Evolutionary conservation across 129 eudicot species (phyloP).

Genomic region (Chrysanthemum seticuspe): DNA sequence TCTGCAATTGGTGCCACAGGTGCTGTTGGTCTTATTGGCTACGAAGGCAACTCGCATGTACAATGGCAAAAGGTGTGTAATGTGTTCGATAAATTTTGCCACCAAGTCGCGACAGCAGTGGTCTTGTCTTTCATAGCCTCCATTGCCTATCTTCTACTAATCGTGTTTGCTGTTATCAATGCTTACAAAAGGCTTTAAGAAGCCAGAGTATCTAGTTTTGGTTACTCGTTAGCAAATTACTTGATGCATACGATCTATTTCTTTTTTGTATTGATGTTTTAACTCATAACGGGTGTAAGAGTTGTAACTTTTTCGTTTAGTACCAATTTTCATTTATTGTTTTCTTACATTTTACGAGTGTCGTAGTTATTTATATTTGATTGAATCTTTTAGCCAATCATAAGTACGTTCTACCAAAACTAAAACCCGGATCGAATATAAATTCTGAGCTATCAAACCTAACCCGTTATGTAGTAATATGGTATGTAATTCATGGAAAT

Average conservation of each 20-base stretch:
- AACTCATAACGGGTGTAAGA: not conserved
- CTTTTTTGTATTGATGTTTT: not conserved
- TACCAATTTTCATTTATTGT: no score
- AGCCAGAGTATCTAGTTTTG: not conserved
- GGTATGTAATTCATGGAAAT: no score
- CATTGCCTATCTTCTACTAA: constrained; percentile 40
- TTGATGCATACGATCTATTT: not conserved
- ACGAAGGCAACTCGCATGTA: constrained; percentile 62
- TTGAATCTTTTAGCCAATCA: no score
- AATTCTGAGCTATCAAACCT: no score
- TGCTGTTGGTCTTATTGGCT: constrained; percentile 57
- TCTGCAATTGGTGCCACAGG: constrained; percentile 59
- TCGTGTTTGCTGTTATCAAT: constrained; percentile 36
- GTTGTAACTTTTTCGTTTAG: not conserved
- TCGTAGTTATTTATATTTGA: no score
- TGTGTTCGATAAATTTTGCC: constrained; percentile 54
- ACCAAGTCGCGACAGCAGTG: constrained; percentile 35
- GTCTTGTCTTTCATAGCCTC: constrained; percentile 42
- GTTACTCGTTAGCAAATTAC: not conserved
- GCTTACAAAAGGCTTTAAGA: constrained; percentile 38
- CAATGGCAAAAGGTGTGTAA: constrained; percentile 70
- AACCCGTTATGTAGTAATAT: no score
- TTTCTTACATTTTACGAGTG: no score
- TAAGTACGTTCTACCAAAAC: no score
- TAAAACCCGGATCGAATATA: no score